Percentiles rank a stretch among this genome's conserved stretches.
These are phyloP conservation scores for Theileria sp. DNA, from an alignment of 169 alveolate genomes.

Conservation along the genomic window DNA sequence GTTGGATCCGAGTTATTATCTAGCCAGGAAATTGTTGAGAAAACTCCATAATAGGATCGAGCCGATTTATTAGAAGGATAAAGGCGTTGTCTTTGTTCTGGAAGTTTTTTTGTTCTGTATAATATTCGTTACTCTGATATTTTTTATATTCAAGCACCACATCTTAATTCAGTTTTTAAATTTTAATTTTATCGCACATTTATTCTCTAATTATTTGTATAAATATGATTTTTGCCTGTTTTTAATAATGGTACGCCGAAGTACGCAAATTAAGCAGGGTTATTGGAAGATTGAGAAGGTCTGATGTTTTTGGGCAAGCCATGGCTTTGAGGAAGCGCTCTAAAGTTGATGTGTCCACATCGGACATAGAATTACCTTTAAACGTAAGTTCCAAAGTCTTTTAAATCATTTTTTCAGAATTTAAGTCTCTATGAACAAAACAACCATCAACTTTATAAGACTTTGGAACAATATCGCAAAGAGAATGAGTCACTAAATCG, in stretches of 20 bases:
- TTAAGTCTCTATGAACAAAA: conserved; percentile 14
- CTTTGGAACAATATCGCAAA: conserved; percentile 43
- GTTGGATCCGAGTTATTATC: conserved; percentile 60
- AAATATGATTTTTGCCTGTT: conserved; percentile 3
- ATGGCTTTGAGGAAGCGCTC: conserved; percentile 12
- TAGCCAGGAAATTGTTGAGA: conserved; percentile 52
- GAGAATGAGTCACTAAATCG: conserved; percentile 22
- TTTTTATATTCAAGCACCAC: background rate
- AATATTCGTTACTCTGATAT: background rate
- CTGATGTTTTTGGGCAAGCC: background rate
- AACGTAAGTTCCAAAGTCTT: conserved; percentile 1
- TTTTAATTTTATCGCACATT: background rate
- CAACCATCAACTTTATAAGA: conserved; percentile 32
- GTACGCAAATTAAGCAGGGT: background rate
- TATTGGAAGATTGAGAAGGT: background rate
- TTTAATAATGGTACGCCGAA: background rate
- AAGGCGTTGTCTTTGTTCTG: background rate
- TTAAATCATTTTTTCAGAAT: background rate
- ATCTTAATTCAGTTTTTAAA: background rate
- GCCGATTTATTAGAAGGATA: conserved; percentile 37
- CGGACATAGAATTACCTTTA: conserved; percentile 20
- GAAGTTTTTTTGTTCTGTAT: background rate
- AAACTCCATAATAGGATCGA: conserved; percentile 52
- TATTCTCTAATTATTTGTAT: background rate
- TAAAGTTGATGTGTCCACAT: background rate